Conservation (phyloP, 2,329 filamentous ascomycete genomes). For the Pyricularia pennisetigena region DNA sequence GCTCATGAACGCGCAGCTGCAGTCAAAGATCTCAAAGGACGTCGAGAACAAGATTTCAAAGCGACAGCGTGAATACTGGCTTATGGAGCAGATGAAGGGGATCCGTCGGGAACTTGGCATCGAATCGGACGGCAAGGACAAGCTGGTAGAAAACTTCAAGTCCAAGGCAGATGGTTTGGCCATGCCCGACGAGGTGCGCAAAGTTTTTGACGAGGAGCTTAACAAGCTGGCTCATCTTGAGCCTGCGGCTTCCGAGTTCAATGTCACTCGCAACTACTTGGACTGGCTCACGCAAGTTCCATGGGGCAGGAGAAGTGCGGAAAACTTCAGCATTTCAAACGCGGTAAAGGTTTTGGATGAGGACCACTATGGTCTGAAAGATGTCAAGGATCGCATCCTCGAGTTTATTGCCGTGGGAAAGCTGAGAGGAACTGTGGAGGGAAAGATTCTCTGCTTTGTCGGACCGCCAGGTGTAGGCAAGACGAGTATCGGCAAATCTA, state of each 20-base stretch:
- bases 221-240: slow-evolving; percentile 95
- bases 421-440: slow-evolving; percentile 90
- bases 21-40: slow-evolving; percentile 96
- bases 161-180: slow-evolving; percentile 88
- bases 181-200: slow-evolving; percentile 94
- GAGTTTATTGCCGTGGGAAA: slow-evolving; percentile 99
- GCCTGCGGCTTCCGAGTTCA: slow-evolving; percentile 93
- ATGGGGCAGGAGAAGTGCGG: slow-evolving; percentile 89
- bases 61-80: slow-evolving; percentile 92
- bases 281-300: slow-evolving; percentile 98
- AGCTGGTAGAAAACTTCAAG: slow-evolving; percentile 93
- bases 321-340: slow-evolving; percentile 93
- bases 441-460: slow-evolving; percentile 96
- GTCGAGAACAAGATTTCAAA: slow-evolving; percentile 97
- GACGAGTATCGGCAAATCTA: slow-evolving; percentile 97
- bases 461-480: slow-evolving; percentile 96
- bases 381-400: slow-evolving; percentile 95
- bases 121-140: slow-evolving; percentile 96
- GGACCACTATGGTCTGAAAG: slow-evolving; percentile 93
- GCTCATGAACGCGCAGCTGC: slow-evolving; percentile 93
- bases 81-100: slow-evolving; percentile 99
- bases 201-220: slow-evolving; percentile 96
- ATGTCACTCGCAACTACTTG: slow-evolving; percentile 94
- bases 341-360: slow-evolving; percentile 87
- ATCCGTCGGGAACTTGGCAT: slow-evolving; percentile 92